Evolutionary conservation across 1,284 basidiomycete species (phyloP).

Genomic region (Coniferiporia sulphurascens): DNA sequence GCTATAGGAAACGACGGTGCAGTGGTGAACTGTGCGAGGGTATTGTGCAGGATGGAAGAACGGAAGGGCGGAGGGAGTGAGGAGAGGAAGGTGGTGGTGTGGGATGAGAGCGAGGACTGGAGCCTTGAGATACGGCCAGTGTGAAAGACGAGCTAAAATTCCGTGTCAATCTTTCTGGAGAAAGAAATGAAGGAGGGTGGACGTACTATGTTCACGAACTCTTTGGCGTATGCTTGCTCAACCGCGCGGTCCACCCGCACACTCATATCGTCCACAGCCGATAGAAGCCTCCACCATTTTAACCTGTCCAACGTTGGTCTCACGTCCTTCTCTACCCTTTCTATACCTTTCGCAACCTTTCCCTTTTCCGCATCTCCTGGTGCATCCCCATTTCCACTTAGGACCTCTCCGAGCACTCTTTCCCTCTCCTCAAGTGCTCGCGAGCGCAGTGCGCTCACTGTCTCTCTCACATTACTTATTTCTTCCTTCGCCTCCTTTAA

Average conservation of each 20-base stretch:
- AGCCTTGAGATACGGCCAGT: conserved; percentile 59
- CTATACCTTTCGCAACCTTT: conserved; percentile 40
- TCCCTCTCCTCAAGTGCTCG: conserved; percentile 28
- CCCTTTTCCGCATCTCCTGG: conserved; percentile 39
- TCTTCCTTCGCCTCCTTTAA: conserved; percentile 18
- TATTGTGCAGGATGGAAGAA: conserved; percentile 67
- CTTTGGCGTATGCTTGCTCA: conserved; percentile 39
- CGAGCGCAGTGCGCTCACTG: conserved; percentile 30
- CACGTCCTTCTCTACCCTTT: conserved; percentile 45
- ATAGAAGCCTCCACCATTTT: conserved; percentile 64
- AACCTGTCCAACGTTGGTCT: conserved; percentile 47
- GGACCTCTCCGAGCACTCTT: conserved; percentile 13
- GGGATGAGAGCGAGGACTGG: conserved; percentile 43
- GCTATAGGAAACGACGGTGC: conserved; percentile 47
- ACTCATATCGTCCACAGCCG: conserved; percentile 69
- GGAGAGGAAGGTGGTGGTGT: conserved; percentile 39
- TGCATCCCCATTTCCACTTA: conserved; percentile 21
- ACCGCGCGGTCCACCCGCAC: conserved; percentile 50
- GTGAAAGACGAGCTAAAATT: conserved; percentile 61
- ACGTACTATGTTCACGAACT: conserved; percentile 61
- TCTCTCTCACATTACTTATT: conserved; percentile 26
- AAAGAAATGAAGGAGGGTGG: background rate
- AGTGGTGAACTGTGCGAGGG: conserved; percentile 50
- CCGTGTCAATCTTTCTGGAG: background rate
- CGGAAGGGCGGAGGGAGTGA: conserved; percentile 43